Percentiles rank a stretch among this genome's conserved stretches.
Conservation (phyloP, 2,329 filamentous ascomycete species). For the Paecilomyces sp. region DNA sequence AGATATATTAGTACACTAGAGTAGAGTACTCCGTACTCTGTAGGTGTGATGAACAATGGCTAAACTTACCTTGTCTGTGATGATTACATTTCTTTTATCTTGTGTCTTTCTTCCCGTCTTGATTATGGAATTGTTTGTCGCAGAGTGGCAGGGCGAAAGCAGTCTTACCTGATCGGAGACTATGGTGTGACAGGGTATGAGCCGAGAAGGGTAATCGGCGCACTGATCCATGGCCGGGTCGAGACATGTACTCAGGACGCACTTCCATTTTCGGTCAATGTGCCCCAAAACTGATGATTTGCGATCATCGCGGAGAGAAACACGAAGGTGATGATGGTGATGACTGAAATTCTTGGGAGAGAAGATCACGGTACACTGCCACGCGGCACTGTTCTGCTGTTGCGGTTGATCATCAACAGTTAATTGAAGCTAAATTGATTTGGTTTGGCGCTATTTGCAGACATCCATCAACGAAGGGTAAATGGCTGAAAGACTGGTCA, state of each 20-base stretch:
- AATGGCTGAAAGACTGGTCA: neutral
- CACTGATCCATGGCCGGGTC: neutral
- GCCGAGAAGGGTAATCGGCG: neutral
- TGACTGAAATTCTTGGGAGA: too few relatives aligned
- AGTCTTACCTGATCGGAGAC: neutral
- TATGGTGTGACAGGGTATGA: neutral
- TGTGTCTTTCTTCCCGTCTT: neutral
- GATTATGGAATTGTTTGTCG: neutral
- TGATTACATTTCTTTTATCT: too few relatives aligned
- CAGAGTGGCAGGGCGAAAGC: too few relatives aligned
- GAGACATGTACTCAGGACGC: neutral
- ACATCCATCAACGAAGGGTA: neutral
- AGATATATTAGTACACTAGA: too few relatives aligned
- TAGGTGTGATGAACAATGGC: too few relatives aligned
- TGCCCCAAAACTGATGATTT: neutral
- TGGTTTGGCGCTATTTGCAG: neutral
- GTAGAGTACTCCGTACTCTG: too few relatives aligned
- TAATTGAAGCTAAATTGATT: neutral
- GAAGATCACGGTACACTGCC: too few relatives aligned
- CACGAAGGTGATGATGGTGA: too few relatives aligned
- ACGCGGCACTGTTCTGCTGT: too few relatives aligned
- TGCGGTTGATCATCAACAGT: too few relatives aligned
- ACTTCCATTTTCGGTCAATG: neutral
- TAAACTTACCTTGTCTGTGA: too few relatives aligned
- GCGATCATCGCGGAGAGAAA: neutral